Evolutionary conservation across 352 stramenopile genomes (phyloP), one percentile per base, ranked within the genome.

Genomic region (Phytophthora macrochlamydospora): DNA sequence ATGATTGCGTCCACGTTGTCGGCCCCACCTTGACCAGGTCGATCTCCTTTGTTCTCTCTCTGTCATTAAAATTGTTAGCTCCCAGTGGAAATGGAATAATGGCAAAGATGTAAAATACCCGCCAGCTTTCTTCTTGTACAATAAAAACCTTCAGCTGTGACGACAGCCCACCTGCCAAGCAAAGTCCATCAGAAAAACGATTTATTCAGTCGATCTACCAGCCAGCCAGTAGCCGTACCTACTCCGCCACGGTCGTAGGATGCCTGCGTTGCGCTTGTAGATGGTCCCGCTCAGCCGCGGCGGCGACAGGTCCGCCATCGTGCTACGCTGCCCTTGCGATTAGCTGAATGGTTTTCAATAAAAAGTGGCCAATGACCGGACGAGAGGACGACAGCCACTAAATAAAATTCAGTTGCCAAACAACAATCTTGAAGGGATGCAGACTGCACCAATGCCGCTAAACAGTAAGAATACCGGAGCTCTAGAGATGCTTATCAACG

Each of bases 41-140:
- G 28, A 90, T 81, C 53, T 87, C 77, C 66, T 90, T 93, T 51
- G 62, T 66, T 24, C 83, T 88, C 12, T 52, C 53, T 1, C 77
- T 91, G 40, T 49, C 48, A 50, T 35, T 24, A 40, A 50, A 50
- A 62, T 65, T 30, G 2, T 1, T 0, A 51, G 44, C 35, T 24
- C 37, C 61, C 18, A 24, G 18, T 53, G 30, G 14, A 30, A 18
- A 54, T 49, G 50, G 35, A 33, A 35, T 49, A 57, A 57, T 8
- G 35, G 32, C 18, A 48, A 13, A 40, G 0, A 29, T 49, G 2
- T 49, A 29, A 58, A 44, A 29, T 67, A 85, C 71, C 61, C 71
- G 59, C 87, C 73, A 9, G 56, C 59, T 59, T 88, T 89, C 76
- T 90, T 93, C 65, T 81, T 87, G 59, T 92, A 93, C 32, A 69